These are phyloP conservation scores for Lactuca sativa DNA, from an alignment of 129 eudicot genomes.

Conservation along the genomic window DNA sequence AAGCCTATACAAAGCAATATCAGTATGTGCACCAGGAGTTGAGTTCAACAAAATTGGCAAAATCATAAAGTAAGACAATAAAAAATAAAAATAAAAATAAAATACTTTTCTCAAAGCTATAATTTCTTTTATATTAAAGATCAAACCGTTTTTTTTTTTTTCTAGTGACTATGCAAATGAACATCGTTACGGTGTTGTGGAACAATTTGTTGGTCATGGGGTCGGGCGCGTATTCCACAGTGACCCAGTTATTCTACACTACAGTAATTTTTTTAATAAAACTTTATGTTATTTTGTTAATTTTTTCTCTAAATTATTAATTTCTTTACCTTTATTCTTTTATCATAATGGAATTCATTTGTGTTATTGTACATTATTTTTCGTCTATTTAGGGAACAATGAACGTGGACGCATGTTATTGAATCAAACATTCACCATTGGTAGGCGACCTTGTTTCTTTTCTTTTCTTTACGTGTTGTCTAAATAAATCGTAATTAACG, in stretches of 20 bases:
- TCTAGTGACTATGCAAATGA: constrained; percentile 78
- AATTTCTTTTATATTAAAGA: not conserved
- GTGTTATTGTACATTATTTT: no score
- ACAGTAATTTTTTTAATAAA: constrained; percentile 45
- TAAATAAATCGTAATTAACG: no score
- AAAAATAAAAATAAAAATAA: not conserved
- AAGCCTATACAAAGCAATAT: constrained; percentile 76
- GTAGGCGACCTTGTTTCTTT: constrained; percentile 35
- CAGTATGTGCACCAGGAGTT: constrained; percentile 87
- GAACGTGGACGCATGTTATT: constrained; percentile 76
- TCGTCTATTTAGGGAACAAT: constrained; percentile 61
- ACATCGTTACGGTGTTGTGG: constrained; percentile 78
- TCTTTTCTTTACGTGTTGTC: not conserved
- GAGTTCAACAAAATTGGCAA: constrained; percentile 75
- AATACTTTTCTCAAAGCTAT: not conserved
- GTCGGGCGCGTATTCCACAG: constrained; percentile 81
- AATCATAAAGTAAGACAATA: constrained; percentile 65
- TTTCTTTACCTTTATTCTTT: not conserved
- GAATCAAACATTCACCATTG: constrained; percentile 93
- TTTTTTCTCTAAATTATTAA: not conserved
- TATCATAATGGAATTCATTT: no score
- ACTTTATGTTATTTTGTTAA: not conserved
- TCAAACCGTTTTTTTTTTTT: constrained; percentile 12
- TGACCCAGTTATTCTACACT: constrained; percentile 85
- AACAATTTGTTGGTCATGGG: constrained; percentile 91